Percentiles rank a stretch among this genome's conserved stretches.
These are phyloP conservation scores for Claviceps purpurea DNA, from an alignment of 2,329 filamentous ascomycete genomes.

Conservation along the genomic window DNA sequence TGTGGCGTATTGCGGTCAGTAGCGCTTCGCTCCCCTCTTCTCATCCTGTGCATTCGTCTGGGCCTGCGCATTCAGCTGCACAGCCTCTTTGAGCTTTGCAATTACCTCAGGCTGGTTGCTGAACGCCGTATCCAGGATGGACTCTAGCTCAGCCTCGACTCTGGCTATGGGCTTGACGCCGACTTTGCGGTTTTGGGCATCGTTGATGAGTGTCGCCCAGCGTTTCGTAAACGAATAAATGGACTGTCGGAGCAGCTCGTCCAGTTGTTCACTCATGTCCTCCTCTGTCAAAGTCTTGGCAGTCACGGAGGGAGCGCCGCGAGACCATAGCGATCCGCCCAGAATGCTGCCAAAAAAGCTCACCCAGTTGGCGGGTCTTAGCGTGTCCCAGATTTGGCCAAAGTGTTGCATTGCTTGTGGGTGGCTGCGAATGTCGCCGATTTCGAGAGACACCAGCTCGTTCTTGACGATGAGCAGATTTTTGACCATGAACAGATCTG, in stretches of 20 bases:
- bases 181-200: slow-evolving; percentile 32
- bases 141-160: slow-evolving; percentile 43
- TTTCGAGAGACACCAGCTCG: slow-evolving; percentile 90
- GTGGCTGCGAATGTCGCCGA: slow-evolving; percentile 52
- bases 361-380: slow-evolving; percentile 43
- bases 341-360: slow-evolving; percentile 46
- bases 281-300: slow-evolving; percentile 31
- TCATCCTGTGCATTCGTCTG: slow-evolving; percentile 30
- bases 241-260: slow-evolving; percentile 47
- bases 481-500: slow-evolving; percentile 85
- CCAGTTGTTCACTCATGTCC: slow-evolving; percentile 51
- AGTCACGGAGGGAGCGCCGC: slow-evolving; percentile 21
- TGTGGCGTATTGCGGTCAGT: neutral
- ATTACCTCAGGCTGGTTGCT: slow-evolving; percentile 45
- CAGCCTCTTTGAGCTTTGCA: slow-evolving; percentile 46
- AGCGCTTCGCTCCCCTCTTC: slow-evolving; percentile 18
- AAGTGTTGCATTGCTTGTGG: slow-evolving; percentile 43
- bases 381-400: slow-evolving; percentile 49
- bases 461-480: slow-evolving; percentile 93
- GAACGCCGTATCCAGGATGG: slow-evolving; percentile 43
- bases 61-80: slow-evolving; percentile 41
- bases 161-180: slow-evolving; percentile 37
- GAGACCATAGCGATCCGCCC: slow-evolving; percentile 39
- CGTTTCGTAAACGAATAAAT: slow-evolving; percentile 51
- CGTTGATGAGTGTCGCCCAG: slow-evolving; percentile 39